Conservation (phyloP, 306 rosid genomes). For the Vicia villosa region DNA sequence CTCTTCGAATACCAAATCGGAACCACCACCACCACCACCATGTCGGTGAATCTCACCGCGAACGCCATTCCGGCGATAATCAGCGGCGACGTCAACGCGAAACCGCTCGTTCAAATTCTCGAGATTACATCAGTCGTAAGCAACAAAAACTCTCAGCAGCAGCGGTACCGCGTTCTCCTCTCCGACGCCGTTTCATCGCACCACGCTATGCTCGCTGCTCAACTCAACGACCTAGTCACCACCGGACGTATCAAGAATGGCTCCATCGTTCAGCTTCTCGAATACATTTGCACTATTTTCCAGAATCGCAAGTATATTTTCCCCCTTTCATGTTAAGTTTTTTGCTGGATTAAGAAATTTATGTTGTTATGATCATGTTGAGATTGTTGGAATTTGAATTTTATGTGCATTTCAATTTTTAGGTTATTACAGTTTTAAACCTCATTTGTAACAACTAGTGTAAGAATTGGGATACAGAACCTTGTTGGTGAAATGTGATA, state of each 20-base stretch:
- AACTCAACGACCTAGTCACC: conserved; percentile 67
- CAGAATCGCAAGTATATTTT: conserved; percentile 74
- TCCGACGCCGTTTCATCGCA: conserved; percentile 73
- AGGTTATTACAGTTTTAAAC: background rate
- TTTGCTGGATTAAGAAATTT: conserved; percentile 16
- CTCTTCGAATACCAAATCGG: background rate
- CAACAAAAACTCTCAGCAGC: conserved; percentile 48
- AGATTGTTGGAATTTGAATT: background rate
- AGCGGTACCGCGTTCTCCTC: conserved; percentile 70
- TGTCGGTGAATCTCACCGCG: conserved; percentile 85
- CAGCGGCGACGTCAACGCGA: conserved; percentile 72
- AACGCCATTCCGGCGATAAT: conserved; percentile 70
- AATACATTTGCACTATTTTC: conserved; percentile 65
- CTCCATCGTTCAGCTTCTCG: conserved; percentile 84
- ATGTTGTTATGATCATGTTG: background rate
- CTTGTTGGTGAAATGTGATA: background rate
- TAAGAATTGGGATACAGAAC: background rate
- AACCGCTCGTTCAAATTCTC: conserved; percentile 80
- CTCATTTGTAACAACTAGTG: background rate
- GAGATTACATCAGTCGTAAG: conserved; percentile 56
- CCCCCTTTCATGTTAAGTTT: conserved; percentile 24
- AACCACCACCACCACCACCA: conserved; percentile 24
- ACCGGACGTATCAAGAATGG: conserved; percentile 65
- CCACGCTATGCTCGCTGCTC: conserved; percentile 81
- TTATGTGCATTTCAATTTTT: background rate